Evolutionary conservation across 805 yeast species (phyloP).

Genomic region (Soucietia sequanensis): DNA sequence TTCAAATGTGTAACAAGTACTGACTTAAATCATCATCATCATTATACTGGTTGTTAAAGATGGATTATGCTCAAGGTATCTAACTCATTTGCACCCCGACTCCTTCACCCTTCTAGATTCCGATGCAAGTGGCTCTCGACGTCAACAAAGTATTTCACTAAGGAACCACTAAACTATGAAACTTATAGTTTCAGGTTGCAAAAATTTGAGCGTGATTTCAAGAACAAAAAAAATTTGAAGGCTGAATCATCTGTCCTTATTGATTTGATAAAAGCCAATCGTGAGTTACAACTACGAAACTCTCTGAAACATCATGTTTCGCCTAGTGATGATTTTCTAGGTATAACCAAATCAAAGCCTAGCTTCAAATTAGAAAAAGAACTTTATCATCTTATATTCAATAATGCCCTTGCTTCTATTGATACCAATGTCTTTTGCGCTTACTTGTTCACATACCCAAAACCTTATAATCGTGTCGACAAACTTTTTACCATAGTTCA

Average conservation of each 20-base stretch:
- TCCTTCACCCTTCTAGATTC: no score
- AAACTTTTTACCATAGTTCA: constrained; percentile 9
- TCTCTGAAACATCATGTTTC: neutral
- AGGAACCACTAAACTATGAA: constrained; percentile 26
- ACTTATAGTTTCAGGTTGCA: constrained; percentile 18
- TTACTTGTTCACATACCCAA: constrained; percentile 19
- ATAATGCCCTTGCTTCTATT: neutral
- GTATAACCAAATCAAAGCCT: constrained; percentile 11
- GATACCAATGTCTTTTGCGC: constrained; percentile 8
- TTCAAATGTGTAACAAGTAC: no score
- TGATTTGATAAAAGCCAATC: constrained; percentile 22
- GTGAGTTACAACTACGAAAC: constrained; percentile 17
- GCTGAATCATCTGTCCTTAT: constrained; percentile 6
- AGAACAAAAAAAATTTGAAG: constrained; percentile 3
- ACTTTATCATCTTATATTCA: constrained; percentile 9
- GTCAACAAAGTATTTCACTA: constrained; percentile 15
- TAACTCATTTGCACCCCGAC: no score
- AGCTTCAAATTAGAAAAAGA: constrained; percentile 14
- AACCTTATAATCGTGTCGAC: constrained; percentile 10
- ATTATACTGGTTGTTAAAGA: no score
- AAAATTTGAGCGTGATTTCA: constrained; percentile 5
- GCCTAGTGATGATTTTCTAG: constrained; percentile 8
- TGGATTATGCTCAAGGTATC: no score
- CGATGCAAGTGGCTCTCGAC: no score
- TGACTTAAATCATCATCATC: no score